These are phyloP conservation scores for Neltuma alba DNA, from an alignment of 306 rosid genomes.

Conservation along the genomic window DNA sequence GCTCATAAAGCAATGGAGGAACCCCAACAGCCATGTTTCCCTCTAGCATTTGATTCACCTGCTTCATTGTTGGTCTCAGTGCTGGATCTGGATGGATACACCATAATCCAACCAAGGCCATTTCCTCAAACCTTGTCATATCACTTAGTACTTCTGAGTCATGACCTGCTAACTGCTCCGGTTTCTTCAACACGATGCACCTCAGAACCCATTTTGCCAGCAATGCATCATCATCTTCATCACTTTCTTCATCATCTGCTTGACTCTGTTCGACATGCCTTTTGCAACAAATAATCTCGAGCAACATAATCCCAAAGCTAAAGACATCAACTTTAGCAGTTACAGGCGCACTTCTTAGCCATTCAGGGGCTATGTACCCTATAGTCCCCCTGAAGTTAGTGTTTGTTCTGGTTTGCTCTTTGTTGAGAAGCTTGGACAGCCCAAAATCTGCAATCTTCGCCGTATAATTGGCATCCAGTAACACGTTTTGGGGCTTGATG, in stretches of 20 bases:
- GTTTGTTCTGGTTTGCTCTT: conserved; percentile 42
- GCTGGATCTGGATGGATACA: conserved; percentile 40
- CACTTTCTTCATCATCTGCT: conserved; percentile 26
- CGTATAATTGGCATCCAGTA: conserved; percentile 39
- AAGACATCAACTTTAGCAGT: conserved; percentile 43
- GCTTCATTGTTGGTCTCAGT: conserved; percentile 49
- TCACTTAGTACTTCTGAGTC: conserved; percentile 38
- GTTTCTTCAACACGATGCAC: conserved; percentile 21
- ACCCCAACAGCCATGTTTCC: conserved; percentile 42
- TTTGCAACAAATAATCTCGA: conserved; percentile 42
- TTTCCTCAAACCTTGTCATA: conserved; percentile 46
- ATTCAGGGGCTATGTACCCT: conserved; percentile 49
- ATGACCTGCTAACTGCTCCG: conserved; percentile 34
- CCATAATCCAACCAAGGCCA: conserved; percentile 47
- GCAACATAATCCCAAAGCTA: conserved; percentile 42
- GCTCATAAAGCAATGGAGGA: conserved; percentile 43
- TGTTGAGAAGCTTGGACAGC: conserved; percentile 41
- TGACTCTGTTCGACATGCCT: conserved; percentile 24
- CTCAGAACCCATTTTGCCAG: conserved; percentile 39
- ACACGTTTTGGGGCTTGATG: conserved; percentile 47
- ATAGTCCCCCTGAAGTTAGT: conserved; percentile 44
- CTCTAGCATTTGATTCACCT: conserved; percentile 45
- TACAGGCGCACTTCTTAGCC: conserved; percentile 42
- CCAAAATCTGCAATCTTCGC: conserved; percentile 51
- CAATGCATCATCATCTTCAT: conserved; percentile 29